These are phyloP conservation scores for Hericium rajendrae DNA, from an alignment of 768 basidiomycete genomes.

Conservation along the genomic window DNA sequence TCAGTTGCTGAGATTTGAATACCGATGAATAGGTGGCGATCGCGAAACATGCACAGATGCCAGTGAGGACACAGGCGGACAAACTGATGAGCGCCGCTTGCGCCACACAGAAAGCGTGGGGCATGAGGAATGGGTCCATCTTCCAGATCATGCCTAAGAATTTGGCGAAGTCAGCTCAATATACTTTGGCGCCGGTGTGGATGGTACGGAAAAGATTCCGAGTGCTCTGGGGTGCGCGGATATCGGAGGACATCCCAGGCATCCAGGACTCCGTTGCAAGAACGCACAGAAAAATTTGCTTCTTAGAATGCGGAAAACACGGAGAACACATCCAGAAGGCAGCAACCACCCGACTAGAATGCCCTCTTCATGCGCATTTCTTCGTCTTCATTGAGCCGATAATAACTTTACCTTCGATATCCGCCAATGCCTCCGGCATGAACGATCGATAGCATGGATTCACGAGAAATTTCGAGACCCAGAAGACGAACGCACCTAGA, in stretches of 20 bases:
- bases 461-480: not conserved
- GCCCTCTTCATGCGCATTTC: no score
- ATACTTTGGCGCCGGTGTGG: no score
- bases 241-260: no score
- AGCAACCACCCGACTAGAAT: no score
- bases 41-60: conserved; percentile 18
- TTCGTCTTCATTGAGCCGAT: no score
- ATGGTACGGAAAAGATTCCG: no score
- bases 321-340: not conserved
- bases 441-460: not conserved
- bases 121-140: conserved; percentile 56
- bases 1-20: conserved; percentile 8
- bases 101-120: conserved; percentile 41
- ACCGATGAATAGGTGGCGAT: conserved; percentile 14
- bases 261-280: no score
- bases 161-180: not conserved
- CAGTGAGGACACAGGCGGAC: conserved; percentile 16
- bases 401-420: no score
- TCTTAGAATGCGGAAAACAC: no score
- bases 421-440: no score
- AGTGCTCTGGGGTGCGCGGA: no score
- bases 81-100: conserved; percentile 13
- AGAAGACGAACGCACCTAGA: conserved; percentile 33
- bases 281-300: not conserved
- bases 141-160: conserved; percentile 48